Conservation (phyloP, 2,329 filamentous ascomycete species). For the Thelonectria discophora region DNA sequence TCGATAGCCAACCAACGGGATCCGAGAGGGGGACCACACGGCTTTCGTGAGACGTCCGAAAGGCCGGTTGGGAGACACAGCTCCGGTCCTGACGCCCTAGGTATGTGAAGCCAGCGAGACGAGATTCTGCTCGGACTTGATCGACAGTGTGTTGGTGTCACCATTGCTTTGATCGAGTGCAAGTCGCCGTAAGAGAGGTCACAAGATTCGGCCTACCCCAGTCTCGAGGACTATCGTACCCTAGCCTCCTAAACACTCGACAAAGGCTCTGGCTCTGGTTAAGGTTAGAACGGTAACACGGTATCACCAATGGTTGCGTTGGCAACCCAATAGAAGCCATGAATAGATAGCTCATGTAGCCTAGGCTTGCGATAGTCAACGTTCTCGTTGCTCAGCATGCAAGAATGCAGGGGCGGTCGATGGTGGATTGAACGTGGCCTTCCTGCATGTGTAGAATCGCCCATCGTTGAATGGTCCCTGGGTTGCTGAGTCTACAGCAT, state of each 20-base stretch:
- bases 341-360: neutral
- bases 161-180: conserved; percentile 10
- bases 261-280: neutral
- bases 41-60: neutral
- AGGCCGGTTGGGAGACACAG: neutral
- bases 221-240: neutral
- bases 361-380: neutral
- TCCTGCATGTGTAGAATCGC: neutral
- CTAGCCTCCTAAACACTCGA: neutral
- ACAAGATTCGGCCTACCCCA: conserved; percentile 21
- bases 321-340: conserved; percentile 9
- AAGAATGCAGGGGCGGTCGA: neutral
- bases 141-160: neutral
- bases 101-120: neutral
- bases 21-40: neutral
- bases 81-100: neutral
- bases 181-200: conserved; percentile 6
- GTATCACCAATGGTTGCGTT: conserved; percentile 2
- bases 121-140: neutral
- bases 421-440: neutral
- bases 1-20: neutral
- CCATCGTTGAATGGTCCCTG: neutral
- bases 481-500: neutral
- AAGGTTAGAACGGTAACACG: conserved; percentile 1
- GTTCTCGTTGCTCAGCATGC: neutral